Evolutionary conservation across 139 green algal species (phyloP).

Genomic region (Eudorina sp.): DNA sequence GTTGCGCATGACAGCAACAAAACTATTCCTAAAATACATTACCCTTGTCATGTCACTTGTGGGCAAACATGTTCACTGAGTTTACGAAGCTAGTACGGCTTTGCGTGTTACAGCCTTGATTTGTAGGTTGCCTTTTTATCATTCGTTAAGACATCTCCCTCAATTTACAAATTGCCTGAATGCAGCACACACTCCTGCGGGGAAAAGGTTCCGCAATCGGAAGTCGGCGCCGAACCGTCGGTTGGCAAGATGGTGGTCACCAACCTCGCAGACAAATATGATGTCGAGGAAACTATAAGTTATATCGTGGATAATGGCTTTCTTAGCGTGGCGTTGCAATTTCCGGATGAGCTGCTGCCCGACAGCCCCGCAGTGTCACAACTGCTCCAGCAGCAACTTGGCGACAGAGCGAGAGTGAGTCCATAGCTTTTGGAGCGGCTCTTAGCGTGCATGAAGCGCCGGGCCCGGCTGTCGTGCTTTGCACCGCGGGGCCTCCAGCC

Average conservation of each 20-base stretch:
- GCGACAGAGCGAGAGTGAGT: constrained; percentile 29
- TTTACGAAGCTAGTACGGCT: no score
- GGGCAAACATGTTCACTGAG: no score
- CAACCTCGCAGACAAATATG: constrained; percentile 22
- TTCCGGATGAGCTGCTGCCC: constrained; percentile 78
- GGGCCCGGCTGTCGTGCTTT: no score
- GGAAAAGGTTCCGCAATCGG: background rate
- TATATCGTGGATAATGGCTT: constrained; percentile 69
- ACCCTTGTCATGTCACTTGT: no score
- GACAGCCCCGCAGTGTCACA: constrained; percentile 60
- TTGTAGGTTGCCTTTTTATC: no score
- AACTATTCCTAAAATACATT: no score
- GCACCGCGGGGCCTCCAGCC: no score
- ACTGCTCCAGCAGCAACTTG: constrained; percentile 44
- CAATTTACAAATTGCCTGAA: background rate
- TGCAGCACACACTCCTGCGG: background rate
- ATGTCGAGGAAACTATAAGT: constrained; percentile 54
- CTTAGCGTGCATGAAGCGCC: no score
- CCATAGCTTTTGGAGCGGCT: background rate
- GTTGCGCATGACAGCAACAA: no score
- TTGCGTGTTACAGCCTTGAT: no score
- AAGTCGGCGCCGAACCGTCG: constrained; percentile 8
- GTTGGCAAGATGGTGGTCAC: background rate
- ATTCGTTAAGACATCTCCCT: background rate
- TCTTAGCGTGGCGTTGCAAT: constrained; percentile 75